Evolutionary conservation across 2,329 filamentous ascomycete species (phyloP), one percentile per base, ranked within the genome.

Genomic region (Aspergillus japonicus): DNA sequence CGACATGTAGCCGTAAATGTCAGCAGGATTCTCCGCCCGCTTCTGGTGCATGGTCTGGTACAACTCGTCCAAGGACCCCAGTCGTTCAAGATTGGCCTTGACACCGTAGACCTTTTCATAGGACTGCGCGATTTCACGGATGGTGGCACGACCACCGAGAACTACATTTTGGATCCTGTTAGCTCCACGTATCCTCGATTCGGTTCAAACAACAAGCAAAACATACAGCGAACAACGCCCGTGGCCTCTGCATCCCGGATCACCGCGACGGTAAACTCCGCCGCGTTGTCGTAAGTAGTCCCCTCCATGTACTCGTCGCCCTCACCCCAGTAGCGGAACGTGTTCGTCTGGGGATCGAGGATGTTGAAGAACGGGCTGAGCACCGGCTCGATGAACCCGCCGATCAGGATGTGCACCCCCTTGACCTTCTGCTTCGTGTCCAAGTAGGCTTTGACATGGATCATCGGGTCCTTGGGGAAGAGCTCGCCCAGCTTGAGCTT

Each of bases 351-450:
- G 5, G 62, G 51, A 54, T 77, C 68, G 16, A 61, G 63, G 14
- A 68, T 61, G 10, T 56, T 54, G 47, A 72, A 72, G 12, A 69
- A 68, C 0, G 65, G 60, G 33, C 66, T 69, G 24, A 71, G 72
- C 16, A 74, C 59, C 1, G 68, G 61, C 50, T 42, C 75, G 64
- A 74, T 75, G 56, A 78, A 76, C 6, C 52, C 73, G 7, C 73
- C 79, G 47, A 73, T 71, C n/a, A 80, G 64, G 16, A 81, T 63
- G 58, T 80, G 77, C 0, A 80, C 26, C 77, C 14, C 72, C 78
- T 50, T 72, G 68, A 10, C 78, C 71, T 4, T 21, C n/a, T 71
- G 63, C 64, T 77, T 78, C 2, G 59, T 64, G 2, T 77, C 72
- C 2, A 80, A 66, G 56, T 80, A 78, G 1, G 64, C 71, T 58